Percentiles rank a stretch among this genome's conserved stretches.
Conservation (phyloP, 768 basidiomycete genomes). For the Dentipellis fragilis region DNA sequence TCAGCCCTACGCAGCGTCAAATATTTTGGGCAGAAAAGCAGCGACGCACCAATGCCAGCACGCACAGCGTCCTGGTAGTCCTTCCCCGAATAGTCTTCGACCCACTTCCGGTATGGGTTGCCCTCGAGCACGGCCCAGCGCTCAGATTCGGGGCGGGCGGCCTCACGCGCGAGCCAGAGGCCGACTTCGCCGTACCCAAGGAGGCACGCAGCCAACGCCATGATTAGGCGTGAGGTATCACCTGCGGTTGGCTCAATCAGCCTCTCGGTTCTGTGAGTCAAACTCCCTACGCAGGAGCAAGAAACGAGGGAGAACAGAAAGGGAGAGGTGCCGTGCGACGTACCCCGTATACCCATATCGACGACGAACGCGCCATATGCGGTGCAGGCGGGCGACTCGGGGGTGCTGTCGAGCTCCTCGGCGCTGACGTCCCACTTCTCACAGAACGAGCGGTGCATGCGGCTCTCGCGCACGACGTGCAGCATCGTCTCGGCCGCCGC, state of each 20-base stretch:
- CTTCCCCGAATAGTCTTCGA: constrained; percentile 69
- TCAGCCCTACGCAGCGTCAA: neutral
- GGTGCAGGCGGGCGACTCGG: constrained; percentile 62
- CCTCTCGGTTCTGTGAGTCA: neutral
- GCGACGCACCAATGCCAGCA: constrained; percentile 55
- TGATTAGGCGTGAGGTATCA: constrained; percentile 59
- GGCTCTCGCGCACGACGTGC: constrained; percentile 56
- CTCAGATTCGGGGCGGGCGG: constrained; percentile 26
- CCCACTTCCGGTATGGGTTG: constrained; percentile 72
- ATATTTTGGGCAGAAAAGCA: neutral
- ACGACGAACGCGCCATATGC: constrained; percentile 86
- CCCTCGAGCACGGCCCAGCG: constrained; percentile 46
- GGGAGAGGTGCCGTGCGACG: neutral
- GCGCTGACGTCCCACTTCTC: constrained; percentile 54
- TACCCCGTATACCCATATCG: constrained; percentile 66
- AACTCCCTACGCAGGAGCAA: too few species aligned
- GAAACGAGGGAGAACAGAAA: neutral
- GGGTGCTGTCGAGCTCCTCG: constrained; percentile 48
- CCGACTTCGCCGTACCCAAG: constrained; percentile 92
- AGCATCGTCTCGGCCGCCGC: constrained; percentile 55
- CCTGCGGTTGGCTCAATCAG: constrained; percentile 26
- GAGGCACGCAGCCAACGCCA: constrained; percentile 79
- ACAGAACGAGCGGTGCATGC: constrained; percentile 66
- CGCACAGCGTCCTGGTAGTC: constrained; percentile 66
- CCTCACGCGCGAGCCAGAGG: constrained; percentile 63